These are phyloP conservation scores for Trichophyton rubrum DNA, from an alignment of 2,329 filamentous ascomycete species.

Conservation along the genomic window DNA sequence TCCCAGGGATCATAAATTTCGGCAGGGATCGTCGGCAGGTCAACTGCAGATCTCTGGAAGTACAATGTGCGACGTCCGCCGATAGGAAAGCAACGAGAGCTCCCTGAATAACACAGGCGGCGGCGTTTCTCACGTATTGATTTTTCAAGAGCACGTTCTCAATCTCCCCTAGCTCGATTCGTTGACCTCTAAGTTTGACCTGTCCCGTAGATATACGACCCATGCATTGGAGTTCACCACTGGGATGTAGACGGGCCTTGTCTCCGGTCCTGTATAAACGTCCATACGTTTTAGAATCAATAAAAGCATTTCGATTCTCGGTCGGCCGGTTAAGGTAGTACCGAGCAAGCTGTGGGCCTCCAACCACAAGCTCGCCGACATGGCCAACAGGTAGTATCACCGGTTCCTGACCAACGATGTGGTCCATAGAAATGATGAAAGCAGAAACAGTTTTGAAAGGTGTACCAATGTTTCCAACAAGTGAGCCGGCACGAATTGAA, in stretches of 20 bases:
- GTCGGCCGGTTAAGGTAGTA: constrained; percentile 72
- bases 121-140: constrained; percentile 50
- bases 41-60: constrained; percentile 37
- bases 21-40: constrained; percentile 66
- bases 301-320: constrained; percentile 59
- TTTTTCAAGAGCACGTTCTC: constrained; percentile 56
- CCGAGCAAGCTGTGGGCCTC: constrained; percentile 64
- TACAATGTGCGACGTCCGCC: constrained; percentile 33
- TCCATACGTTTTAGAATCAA: constrained; percentile 52
- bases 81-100: constrained; percentile 65
- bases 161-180: constrained; percentile 77
- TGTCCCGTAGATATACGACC: constrained; percentile 70
- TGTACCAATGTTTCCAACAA: constrained; percentile 58
- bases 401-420: constrained; percentile 21
- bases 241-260: constrained; percentile 54
- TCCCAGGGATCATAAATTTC: constrained; percentile 67
- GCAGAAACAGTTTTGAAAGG: constrained; percentile 72
- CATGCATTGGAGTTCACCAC: constrained; percentile 68
- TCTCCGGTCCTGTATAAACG: constrained; percentile 75
- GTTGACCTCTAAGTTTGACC: constrained; percentile 73
- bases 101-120: constrained; percentile 54
- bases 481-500: constrained; percentile 43
- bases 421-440: constrained; percentile 49
- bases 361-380: constrained; percentile 67
- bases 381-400: constrained; percentile 52